These are phyloP conservation scores for Talaromyces borbonicus DNA, from an alignment of 495 filamentous ascomycete species.

Conservation along the genomic window DNA sequence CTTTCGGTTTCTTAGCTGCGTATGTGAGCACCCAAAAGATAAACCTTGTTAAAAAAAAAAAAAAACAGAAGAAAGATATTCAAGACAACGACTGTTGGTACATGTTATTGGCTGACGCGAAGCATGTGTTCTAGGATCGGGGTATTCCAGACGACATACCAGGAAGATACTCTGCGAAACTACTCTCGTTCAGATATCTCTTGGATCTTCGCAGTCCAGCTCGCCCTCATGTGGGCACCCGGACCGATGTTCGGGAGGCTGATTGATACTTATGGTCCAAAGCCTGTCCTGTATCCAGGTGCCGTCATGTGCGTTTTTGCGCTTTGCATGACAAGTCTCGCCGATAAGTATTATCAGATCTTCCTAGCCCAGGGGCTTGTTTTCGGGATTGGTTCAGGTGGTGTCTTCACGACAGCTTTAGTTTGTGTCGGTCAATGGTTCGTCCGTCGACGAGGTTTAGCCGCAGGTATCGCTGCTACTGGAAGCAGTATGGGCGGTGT, in stretches of 20 bases:
- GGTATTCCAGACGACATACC: slow-evolving; percentile 20
- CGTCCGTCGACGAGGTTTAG: slow-evolving; percentile 25
- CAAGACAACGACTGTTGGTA: too few relatives aligned
- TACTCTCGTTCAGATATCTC: slow-evolving; percentile 21
- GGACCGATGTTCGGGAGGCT: slow-evolving; percentile 24
- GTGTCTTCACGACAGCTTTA: slow-evolving; percentile 18
- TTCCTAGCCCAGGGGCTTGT: slow-evolving; percentile 28
- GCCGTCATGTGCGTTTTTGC: slow-evolving; percentile 19
- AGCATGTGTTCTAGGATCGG: slow-evolving; percentile 13
- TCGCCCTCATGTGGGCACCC: slow-evolving; percentile 19
- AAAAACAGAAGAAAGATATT: too few relatives aligned
- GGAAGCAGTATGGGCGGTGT: slow-evolving; percentile 28
- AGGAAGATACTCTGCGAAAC: slow-evolving; percentile 13
- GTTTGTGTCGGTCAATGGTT: slow-evolving; percentile 39
- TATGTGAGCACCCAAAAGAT: too few relatives aligned
- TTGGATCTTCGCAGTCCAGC: slow-evolving; percentile 29
- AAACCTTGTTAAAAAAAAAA: too few relatives aligned
- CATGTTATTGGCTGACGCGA: too few relatives aligned
- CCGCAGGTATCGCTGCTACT: slow-evolving; percentile 18
- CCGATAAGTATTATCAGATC: slow-evolving; percentile 22
- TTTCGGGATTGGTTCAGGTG: slow-evolving; percentile 25
- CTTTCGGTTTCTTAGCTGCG: too few relatives aligned
- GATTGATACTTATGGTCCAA: slow-evolving; percentile 22
- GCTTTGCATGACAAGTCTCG: slow-evolving; percentile 26
- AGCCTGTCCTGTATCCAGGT: slow-evolving; percentile 14